phyloP scores from a whole-genome alignment of 257 asterid genomes.

The Coffea canephora region DNA sequence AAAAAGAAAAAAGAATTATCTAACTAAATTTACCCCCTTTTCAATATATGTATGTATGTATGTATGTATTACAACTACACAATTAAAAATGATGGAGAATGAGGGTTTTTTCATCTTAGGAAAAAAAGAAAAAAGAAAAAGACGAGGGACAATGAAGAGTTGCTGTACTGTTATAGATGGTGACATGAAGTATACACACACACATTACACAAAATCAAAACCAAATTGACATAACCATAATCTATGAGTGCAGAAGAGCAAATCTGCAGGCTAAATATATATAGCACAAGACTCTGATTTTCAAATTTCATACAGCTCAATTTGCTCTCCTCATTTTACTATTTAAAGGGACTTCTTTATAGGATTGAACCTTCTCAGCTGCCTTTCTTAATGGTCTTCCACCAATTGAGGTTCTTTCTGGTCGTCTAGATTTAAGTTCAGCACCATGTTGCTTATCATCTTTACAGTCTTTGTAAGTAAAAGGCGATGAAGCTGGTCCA shows the following conservation, averaged over 20 bases:
- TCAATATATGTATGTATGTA: no score
- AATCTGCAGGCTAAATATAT: neutral
- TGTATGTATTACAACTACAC: no score
- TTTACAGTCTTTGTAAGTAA: constrained; percentile 3
- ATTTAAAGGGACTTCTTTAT: constrained; percentile 78
- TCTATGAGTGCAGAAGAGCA: neutral
- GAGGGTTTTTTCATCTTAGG: no score
- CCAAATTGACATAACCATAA: neutral
- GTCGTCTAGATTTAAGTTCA: constrained; percentile 27
- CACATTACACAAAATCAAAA: no score
- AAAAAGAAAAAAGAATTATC: neutral
- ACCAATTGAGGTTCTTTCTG: constrained; percentile 49
- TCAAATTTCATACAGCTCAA: constrained; percentile 12
- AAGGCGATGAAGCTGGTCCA: constrained; percentile 17
- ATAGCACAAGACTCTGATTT: neutral
- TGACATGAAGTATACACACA: no score
- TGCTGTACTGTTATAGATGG: no score
- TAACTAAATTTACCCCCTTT: no score
- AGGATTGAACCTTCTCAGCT: constrained; percentile 68
- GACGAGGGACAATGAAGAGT: no score
- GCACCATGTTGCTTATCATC: constrained; percentile 16
- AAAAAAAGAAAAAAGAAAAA: no score
- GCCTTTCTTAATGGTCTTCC: constrained; percentile 69
- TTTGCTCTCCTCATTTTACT: constrained; percentile 64
- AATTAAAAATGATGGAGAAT: no score